A percentile compares a stretch with the other conserved stretches of the same genome.
Conservation (phyloP, 371 early-diverging fungal genomes). For the Mucor racemosus region DNA sequence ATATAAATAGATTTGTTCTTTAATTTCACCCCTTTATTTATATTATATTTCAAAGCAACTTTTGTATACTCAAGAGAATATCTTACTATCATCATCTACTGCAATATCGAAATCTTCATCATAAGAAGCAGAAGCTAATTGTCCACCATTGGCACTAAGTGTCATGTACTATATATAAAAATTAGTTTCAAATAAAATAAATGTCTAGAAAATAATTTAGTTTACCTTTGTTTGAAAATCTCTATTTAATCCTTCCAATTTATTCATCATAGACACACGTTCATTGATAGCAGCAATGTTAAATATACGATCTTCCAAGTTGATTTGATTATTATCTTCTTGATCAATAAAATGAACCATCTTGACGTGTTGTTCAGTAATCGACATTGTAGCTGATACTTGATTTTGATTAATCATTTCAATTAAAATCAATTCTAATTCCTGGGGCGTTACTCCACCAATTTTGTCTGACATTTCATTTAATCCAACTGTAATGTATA, state of each 20-base stretch:
- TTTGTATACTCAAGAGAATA: conserved; percentile 17
- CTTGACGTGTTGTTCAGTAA: conserved; percentile 40
- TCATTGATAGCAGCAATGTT: conserved; percentile 45
- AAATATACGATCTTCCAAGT: conserved; percentile 55
- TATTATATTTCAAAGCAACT: not conserved
- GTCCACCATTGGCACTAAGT: conserved; percentile 36
- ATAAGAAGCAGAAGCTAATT: conserved; percentile 26
- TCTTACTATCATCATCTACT: conserved; percentile 40
- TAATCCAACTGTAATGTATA: conserved; percentile 77
- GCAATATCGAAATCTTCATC: conserved; percentile 51
- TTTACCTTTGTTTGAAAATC: conserved; percentile 60
- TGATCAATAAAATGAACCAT: conserved; percentile 74
- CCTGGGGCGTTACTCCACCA: conserved; percentile 29
- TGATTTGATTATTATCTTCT: conserved; percentile 53
- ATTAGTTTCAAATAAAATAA: not conserved
- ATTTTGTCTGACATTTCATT: conserved; percentile 67
- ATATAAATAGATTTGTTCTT: not conserved
- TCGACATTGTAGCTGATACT: conserved; percentile 65
- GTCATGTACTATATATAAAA: conserved; percentile 40
- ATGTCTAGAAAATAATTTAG: not conserved
- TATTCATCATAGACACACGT: conserved; percentile 51
- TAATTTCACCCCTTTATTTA: not conserved
- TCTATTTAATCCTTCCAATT: conserved; percentile 50
- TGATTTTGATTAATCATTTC: conserved; percentile 65
- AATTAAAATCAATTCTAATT: conserved; percentile 52